A percentile compares a stretch with the other conserved stretches of the same genome.
Conservation (phyloP, 768 basidiomycete species). For the Gloeostereum incarnatum region DNA sequence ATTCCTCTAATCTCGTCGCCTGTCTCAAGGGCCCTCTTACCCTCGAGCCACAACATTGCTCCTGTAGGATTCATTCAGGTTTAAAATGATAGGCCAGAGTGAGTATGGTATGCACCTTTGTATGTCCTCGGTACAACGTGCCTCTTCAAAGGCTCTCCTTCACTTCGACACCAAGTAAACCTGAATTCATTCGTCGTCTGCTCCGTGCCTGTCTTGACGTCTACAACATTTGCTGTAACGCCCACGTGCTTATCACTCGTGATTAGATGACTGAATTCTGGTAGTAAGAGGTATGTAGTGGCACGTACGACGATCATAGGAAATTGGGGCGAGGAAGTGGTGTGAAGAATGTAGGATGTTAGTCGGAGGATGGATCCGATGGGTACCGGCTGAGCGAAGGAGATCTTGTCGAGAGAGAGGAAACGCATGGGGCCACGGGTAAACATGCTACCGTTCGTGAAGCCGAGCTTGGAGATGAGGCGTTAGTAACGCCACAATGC, state of each 20-base stretch:
- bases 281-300: neutral
- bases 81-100: slow-evolving; percentile 10
- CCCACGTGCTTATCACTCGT: slow-evolving; percentile 46
- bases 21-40: slow-evolving; percentile 59
- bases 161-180: slow-evolving; percentile 58
- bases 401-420: slow-evolving; percentile 71
- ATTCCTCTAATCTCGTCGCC: slow-evolving; percentile 54
- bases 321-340: slow-evolving; percentile 37
- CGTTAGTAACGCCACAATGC: too few relatives aligned
- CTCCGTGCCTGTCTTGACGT: slow-evolving; percentile 54
- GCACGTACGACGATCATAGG: slow-evolving; percentile 51
- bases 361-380: slow-evolving; percentile 77
- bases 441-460: slow-evolving; percentile 62
- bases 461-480: slow-evolving; percentile 62
- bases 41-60: slow-evolving; percentile 82
- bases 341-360: slow-evolving; percentile 59
- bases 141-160: slow-evolving; percentile 21
- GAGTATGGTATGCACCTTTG: slow-evolving; percentile 34
- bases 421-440: slow-evolving; percentile 60
- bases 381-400: slow-evolving; percentile 72
- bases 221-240: slow-evolving; percentile 64
- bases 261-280: neutral
- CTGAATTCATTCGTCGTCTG: slow-evolving; percentile 69
- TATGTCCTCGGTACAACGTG: slow-evolving; percentile 65
- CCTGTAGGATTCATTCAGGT: slow-evolving; percentile 32